These are phyloP conservation scores for Calonectria pauciramosa DNA, from an alignment of 2,329 filamentous ascomycete genomes.

Conservation along the genomic window DNA sequence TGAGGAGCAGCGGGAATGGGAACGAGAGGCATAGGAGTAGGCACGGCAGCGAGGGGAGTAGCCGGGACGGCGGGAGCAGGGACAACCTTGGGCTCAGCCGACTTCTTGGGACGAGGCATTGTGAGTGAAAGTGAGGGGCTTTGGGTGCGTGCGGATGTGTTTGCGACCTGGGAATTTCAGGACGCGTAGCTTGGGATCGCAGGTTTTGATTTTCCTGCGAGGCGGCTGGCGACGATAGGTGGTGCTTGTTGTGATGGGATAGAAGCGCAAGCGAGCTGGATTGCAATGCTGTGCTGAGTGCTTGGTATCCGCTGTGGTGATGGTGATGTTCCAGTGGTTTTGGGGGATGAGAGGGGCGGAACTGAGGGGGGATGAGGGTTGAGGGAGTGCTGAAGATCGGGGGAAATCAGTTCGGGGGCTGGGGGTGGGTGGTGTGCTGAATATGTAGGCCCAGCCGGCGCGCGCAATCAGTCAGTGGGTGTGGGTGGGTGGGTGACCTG, in stretches of 20 bases:
- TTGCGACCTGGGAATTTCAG: conserved; percentile 12
- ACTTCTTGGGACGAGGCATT: conserved; percentile 64
- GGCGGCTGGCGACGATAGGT: conserved; percentile 1
- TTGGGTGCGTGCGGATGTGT: conserved; percentile 11
- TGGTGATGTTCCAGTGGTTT: conserved; percentile 46
- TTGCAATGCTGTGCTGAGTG: conserved; percentile 36
- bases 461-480: conserved; percentile 50
- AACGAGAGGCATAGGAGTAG: conserved; percentile 57
- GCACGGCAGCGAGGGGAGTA: conserved; percentile 48
- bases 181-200: conserved; percentile 12
- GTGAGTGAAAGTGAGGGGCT: conserved; percentile 34
- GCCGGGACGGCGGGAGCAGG: conserved; percentile 36
- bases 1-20: conserved; percentile 43
- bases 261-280: conserved; percentile 27
- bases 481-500: conserved; percentile 28
- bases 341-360: conserved; percentile 42
- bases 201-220: conserved; percentile 5
- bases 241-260: conserved; percentile 13
- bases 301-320: conserved; percentile 35
- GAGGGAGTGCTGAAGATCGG: conserved; percentile 48
- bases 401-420: conserved; percentile 48
- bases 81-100: conserved; percentile 54
- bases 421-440: conserved; percentile 52
- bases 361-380: conserved; percentile 43
- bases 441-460: conserved; percentile 51